Evolutionary conservation across 2,329 filamentous ascomycete genomes (phyloP), one percentile per base, ranked within the genome.

Genomic region (Coleophoma crateriformis): DNA sequence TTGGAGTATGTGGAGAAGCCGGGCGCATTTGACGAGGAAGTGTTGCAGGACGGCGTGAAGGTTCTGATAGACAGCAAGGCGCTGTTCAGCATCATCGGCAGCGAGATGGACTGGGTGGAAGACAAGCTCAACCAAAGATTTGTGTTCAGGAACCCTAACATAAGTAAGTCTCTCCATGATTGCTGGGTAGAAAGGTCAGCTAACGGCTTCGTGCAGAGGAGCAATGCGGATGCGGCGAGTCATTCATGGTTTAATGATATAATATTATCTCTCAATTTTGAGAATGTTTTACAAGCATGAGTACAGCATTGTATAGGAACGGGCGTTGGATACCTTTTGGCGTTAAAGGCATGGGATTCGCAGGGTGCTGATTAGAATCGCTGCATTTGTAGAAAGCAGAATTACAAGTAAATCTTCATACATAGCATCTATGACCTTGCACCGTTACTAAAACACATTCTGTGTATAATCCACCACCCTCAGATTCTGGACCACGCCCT

Each of bases 61-160:
- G 92, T 99, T 33, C 68, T 97, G 66, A 94, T 99, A 50, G 94
- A 99, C 68, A 95, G 89, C 76, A 97, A 96, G 74, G 94, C 94
- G 39, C 73, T 99, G 45, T 91, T 99, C 67, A 97, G 92, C 69
- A 97, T 99, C 48, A 96, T 99, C 61, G 94, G 94, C 5, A 96
- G 88, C 64, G 92, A 97, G 72, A 99, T 99, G 94, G 94, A 99
- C 65, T 99, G 92, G 91, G 78, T 92, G 11, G 91, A 97, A 71
- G 94, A 97, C 62, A 96, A 95, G 73, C 72, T 99, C 56, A 95
- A 87, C 67, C 81, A 91, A 69, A 79, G 88, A 57, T 99, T 99
- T 68, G 84, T 96, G 46, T 99, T 99, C 72, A 85, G 82, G 66
- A 99, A 99, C 67, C 94, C 94, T 2, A 99, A 99, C 64, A 97